Evolutionary conservation across 2,329 filamentous ascomycete species (phyloP).

Genomic region (Aspergillus japonicus): DNA sequence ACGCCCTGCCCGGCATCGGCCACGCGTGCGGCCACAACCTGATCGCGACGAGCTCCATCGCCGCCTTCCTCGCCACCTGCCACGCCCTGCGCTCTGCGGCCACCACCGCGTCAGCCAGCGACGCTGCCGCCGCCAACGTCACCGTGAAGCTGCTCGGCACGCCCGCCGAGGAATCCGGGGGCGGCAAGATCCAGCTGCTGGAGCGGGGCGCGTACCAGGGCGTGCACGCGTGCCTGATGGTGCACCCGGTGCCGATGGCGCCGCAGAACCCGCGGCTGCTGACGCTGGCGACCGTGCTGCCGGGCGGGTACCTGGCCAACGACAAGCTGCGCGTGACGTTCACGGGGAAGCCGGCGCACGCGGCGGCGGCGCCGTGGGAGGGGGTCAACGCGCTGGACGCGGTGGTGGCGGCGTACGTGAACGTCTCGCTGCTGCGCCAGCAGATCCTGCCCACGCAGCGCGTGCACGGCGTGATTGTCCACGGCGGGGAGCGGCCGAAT

Average conservation of each 20-base stretch:
- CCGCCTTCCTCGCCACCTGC: constrained; percentile 35
- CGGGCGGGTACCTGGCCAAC: constrained; percentile 31
- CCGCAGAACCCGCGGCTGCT: constrained; percentile 21
- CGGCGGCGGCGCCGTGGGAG: constrained; percentile 55
- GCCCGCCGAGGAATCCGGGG: constrained; percentile 36
- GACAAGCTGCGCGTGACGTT: constrained; percentile 40
- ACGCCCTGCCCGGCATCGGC: constrained; percentile 37
- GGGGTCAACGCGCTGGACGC: constrained; percentile 60
- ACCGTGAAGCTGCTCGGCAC: constrained; percentile 37
- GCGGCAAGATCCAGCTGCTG: constrained; percentile 41
- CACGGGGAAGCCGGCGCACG: constrained; percentile 55
- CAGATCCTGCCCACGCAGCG: constrained; percentile 53
- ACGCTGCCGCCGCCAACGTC: constrained; percentile 18
- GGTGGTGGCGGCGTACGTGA: constrained; percentile 46
- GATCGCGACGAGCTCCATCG: constrained; percentile 35
- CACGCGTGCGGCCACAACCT: constrained; percentile 39
- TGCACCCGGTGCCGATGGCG: constrained; percentile 35
- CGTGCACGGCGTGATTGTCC: constrained; percentile 52
- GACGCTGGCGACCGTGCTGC: constrained; percentile 23
- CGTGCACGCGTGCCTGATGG: constrained; percentile 43
- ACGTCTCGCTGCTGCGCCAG: constrained; percentile 54
- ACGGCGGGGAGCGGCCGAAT: constrained; percentile 55
- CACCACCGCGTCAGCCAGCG: too few species aligned
- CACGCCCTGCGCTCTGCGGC: constrained; percentile 25
- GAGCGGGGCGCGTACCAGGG: constrained; percentile 42